Base-by-base conservation (phyloP, 2,329 filamentous ascomycete species). In the Ophidiomyces ophidiicola region DNA sequence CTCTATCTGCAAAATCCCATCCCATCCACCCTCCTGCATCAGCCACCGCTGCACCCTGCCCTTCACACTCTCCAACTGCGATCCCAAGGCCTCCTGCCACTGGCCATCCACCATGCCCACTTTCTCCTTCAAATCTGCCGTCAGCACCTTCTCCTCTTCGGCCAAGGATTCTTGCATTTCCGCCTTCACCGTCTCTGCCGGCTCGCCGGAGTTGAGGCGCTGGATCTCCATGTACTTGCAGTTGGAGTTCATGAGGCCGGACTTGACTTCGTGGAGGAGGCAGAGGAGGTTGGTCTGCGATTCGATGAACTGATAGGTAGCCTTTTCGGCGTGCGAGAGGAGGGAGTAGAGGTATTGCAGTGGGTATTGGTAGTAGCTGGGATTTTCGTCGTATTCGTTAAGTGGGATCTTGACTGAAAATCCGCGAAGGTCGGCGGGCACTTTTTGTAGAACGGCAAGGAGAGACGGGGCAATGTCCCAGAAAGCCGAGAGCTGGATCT, bases 391-490 rank as follows among this genome's bases (percentile, higher is more conserved):
- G 48, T 80, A 81, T 59, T 98, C 90, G 12, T 75, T 68, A 0
- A 71, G 56, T 0, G 90, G 87, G 32, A 96, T 86, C 50, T 81
- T 74, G 33, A 94, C 72, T 15, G 75, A 68, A 59, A 93, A 86
- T 1, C 62, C 63, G 3, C 55, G 50, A 18, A 72, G 55, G 17
- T 61, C 50, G 1, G 62, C 56, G 0, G 86, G 87, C 15, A 94
- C 78, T 51, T 82, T 81, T 44, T 93, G 82, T 7, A 93, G 71
- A 32, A 96, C 68, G 11, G 78, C 71, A 18, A 80, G 70, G 0
- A 98, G 70, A 3, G 79, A 77, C 2, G 90, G 90, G 1, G 87
- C 88, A 52, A 96, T 93, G 55, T 98, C 90, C 90, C 90, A 98
- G 58, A 96, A 98, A 0, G 88, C 87, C 6, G 81, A 87, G 2